Conservation (phyloP, 768 basidiomycete species). For the Mycena polygramma region DNA sequence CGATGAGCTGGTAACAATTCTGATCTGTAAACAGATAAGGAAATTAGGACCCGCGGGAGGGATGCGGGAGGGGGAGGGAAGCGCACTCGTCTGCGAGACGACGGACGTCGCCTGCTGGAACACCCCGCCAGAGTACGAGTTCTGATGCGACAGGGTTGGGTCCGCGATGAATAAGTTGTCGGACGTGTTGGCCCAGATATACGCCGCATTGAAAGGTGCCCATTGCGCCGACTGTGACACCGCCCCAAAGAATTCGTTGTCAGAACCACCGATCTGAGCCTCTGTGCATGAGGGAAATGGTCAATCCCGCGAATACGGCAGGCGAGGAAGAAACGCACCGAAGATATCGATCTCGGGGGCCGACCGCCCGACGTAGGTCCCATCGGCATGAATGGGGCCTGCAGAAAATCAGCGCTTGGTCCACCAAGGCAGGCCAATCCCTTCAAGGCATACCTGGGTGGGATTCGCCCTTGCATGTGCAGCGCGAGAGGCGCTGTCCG, state of each 20-base stretch:
- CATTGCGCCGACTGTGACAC: slow-evolving; percentile 71
- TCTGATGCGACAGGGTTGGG: slow-evolving; percentile 50
- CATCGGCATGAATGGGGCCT: slow-evolving; percentile 62
- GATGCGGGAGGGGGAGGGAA: slow-evolving; percentile 26
- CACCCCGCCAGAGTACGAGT: slow-evolving; percentile 60
- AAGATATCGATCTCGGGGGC: slow-evolving; percentile 75
- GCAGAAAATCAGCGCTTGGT: slow-evolving; percentile 31
- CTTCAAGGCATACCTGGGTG: no score
- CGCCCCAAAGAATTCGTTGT: slow-evolving; percentile 29
- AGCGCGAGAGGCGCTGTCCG: slow-evolving; percentile 69
- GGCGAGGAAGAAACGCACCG: slow-evolving; percentile 36
- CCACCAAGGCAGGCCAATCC: slow-evolving; percentile 49
- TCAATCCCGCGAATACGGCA: background rate
- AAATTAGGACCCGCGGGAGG: slow-evolving; percentile 19
- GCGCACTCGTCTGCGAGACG: slow-evolving; percentile 46
- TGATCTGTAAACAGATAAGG: slow-evolving; percentile 42
- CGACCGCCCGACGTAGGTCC: slow-evolving; percentile 63
- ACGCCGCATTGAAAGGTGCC: slow-evolving; percentile 63
- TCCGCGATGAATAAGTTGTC: slow-evolving; percentile 53
- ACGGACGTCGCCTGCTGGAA: slow-evolving; percentile 58
- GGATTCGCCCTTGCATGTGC: slow-evolving; percentile 68
- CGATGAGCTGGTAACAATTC: slow-evolving; percentile 59
- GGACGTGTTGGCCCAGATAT: slow-evolving; percentile 55
- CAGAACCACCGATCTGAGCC: slow-evolving; percentile 51
- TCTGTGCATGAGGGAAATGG: slow-evolving; percentile 35